Evolutionary conservation across 768 basidiomycete species (phyloP), one percentile per base, ranked within the genome.

Genomic region (Saitozyma sp.): DNA sequence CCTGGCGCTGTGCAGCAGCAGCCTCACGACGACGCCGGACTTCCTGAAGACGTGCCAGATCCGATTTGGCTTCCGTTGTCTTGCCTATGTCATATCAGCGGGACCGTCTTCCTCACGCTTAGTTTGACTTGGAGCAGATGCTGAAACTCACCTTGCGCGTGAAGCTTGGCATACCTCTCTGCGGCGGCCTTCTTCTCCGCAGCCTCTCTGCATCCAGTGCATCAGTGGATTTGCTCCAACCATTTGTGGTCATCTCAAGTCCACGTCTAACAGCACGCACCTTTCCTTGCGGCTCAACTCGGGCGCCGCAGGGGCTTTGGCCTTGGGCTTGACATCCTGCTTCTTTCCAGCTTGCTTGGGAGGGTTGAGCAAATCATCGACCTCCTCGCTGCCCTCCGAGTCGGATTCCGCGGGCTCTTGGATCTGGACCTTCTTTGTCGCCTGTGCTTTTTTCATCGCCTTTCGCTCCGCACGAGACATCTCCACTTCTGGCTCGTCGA

Each of bases 141-240:
- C 7, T 40, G 9, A 9, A 61, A 62, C 75, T 61, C 16, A 77
- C 78, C 78, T 54, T 70, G 72, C 13, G 79, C 79, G 60, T 80
- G 79, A n/a, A 90, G 89, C 85, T 94, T 91, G 87, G 88, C 88
- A 78, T 95, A 95, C 29, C 85, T 83, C 37, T 92, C 91, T 75
- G 90, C 86, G 1, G 92, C 90, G 0, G 92, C 92, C 71, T 89
- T 84, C 82, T 92, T 93, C 80, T 94, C 92, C 76, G 93, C 92
- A 74, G 87, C 88, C 75, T 96, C 94, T 67, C 93, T 93, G 64
- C 58, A 29, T 16, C 29, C 29, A 29, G 55, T 80, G 51, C 10
- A 70, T 59, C 63, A 87, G 89, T 86, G 84, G 76, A 90, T 16
- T 46, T 14, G 59, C 19, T 39, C n/a, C 29, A 29, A 5, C 29